A percentile compares a stretch with the other conserved stretches of the same genome.
These are phyloP conservation scores for Talaromyces sp. DNA, from an alignment of 2,329 filamentous ascomycete species.

Conservation along the genomic window DNA sequence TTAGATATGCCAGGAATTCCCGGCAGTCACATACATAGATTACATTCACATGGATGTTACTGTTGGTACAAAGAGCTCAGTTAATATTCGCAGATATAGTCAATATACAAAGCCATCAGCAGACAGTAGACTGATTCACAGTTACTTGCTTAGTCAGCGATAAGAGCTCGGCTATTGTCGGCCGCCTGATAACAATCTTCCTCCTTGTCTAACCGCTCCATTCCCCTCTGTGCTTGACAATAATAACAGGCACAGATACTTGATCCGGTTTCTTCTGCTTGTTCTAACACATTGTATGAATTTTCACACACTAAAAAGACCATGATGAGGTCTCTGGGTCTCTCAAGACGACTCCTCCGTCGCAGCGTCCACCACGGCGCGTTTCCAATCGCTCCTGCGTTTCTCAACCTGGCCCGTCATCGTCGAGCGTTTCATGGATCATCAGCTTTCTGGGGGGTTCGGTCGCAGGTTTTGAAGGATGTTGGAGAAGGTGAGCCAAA, in stretches of 20 bases:
- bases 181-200: conserved; percentile 14
- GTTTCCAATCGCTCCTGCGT: conserved; percentile 24
- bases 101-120: background rate
- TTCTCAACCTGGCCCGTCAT: conserved; percentile 21
- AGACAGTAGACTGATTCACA: background rate
- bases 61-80: background rate
- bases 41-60: background rate
- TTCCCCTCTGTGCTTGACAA: conserved; percentile 8
- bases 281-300: background rate
- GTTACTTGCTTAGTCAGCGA: background rate
- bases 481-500: conserved; percentile 39
- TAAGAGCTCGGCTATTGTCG: conserved; percentile 18
- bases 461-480: conserved; percentile 42
- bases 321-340: conserved; percentile 15
- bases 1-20: background rate
- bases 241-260: conserved; percentile 3
- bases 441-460: conserved; percentile 32
- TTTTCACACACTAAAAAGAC: background rate
- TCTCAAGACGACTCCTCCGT: conserved; percentile 12
- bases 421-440: conserved; percentile 36
- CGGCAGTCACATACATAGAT: background rate
- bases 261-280: background rate
- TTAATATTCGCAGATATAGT: background rate
- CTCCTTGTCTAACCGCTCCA: conserved; percentile 15
- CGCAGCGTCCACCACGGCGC: conserved; percentile 22